phyloP scores from a whole-genome alignment of 1,284 basidiomycete genomes.

The Fistulina hepatica region DNA sequence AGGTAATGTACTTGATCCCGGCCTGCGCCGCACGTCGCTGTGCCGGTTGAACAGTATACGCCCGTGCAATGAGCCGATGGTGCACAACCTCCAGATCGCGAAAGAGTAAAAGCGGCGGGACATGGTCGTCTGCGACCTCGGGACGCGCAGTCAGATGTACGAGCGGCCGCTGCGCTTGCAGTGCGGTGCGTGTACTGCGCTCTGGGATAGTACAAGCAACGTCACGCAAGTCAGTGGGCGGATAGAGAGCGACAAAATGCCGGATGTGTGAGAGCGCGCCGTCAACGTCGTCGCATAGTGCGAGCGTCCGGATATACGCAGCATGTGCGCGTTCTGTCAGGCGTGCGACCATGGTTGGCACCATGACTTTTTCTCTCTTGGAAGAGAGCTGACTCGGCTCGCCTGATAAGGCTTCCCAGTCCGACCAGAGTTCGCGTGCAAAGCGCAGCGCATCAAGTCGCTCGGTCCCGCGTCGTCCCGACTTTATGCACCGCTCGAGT shows the following conservation, averaged over 20 bases:
- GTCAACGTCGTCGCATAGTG: constrained; percentile 43
- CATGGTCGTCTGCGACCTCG: constrained; percentile 52
- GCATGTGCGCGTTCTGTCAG: constrained; percentile 54
- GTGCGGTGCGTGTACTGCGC: constrained; percentile 43
- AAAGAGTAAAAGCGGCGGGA: constrained; percentile 60
- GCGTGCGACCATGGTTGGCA: constrained; percentile 30
- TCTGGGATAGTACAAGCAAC: constrained; percentile 30
- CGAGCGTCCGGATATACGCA: constrained; percentile 51
- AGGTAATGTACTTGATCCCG: constrained; percentile 53
- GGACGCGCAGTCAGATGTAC: constrained; percentile 46
- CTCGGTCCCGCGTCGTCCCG: constrained; percentile 35
- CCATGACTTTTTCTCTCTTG: constrained; percentile 20
- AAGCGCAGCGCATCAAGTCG: constrained; percentile 35
- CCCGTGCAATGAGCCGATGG: constrained; percentile 39
- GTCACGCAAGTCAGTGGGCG: constrained; percentile 34
- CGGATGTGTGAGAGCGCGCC: constrained; percentile 42
- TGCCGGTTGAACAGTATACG: constrained; percentile 12
- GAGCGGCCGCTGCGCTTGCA: constrained; percentile 42
- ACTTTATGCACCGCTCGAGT: constrained; percentile 51
- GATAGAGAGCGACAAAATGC: constrained; percentile 48
- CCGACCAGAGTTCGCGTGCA: constrained; percentile 46
- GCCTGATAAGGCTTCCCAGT: constrained; percentile 33
- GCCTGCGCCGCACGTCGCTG: constrained; percentile 16
- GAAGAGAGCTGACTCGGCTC: background rate
- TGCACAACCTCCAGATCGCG: constrained; percentile 57